Conservation (phyloP, 768 basidiomycete genomes). For the Gymnopilus junonius region DNA sequence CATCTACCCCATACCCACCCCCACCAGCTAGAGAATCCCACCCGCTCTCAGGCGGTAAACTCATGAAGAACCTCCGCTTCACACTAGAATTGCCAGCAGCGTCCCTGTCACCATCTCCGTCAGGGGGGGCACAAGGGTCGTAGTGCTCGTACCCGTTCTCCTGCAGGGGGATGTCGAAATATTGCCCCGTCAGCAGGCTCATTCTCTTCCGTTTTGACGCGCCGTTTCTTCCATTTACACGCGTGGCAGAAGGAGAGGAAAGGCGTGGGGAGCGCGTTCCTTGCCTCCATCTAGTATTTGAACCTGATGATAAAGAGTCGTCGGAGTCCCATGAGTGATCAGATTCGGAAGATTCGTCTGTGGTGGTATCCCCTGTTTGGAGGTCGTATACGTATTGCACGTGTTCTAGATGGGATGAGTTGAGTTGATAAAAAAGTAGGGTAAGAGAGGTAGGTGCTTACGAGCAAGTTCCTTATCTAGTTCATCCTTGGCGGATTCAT, state of each 20-base stretch:
- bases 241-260: conserved; percentile 15
- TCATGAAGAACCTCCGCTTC: conserved; percentile 65
- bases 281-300: neutral
- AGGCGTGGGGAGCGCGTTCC: conserved; percentile 6
- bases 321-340: conserved; percentile 54
- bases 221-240: conserved; percentile 21
- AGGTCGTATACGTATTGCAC: conserved; percentile 65
- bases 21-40: conserved; percentile 39
- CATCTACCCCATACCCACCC: conserved; percentile 16
- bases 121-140: conserved; percentile 34
- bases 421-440: neutral
- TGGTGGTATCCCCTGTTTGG: conserved; percentile 46
- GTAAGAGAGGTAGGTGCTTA: conserved; percentile 43
- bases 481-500: conserved; percentile 57
- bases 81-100: conserved; percentile 12
- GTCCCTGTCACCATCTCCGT: conserved; percentile 11
- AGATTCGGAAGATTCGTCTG: conserved; percentile 50
- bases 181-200: conserved; percentile 69
- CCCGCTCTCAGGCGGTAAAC: conserved; percentile 25
- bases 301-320: conserved; percentile 16
- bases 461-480: conserved; percentile 75
- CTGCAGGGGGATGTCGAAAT: conserved; percentile 51
- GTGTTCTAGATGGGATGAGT: conserved; percentile 50
- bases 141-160: conserved; percentile 49
- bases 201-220: conserved; percentile 52